A percentile compares a stretch with the other conserved stretches of the same genome.
Conservation (phyloP, 164 flowering plant species). For the Liquidambar formosana region DNA sequence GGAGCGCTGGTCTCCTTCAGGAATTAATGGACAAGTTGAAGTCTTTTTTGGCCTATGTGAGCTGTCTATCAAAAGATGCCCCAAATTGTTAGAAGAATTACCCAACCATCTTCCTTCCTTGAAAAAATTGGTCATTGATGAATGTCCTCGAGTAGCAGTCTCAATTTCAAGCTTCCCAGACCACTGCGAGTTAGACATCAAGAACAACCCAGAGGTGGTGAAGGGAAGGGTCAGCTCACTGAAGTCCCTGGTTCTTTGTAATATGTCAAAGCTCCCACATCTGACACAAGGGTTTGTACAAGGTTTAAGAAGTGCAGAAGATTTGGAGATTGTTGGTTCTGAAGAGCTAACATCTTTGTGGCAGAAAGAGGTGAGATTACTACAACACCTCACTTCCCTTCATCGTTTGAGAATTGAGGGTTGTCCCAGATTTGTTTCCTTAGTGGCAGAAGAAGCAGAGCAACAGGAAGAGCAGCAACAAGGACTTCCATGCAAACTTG, state of each 20-base stretch:
- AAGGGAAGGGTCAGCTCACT: not conserved
- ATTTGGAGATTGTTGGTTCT: too few species aligned
- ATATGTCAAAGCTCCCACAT: too few species aligned
- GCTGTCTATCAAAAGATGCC: conserved; percentile 10
- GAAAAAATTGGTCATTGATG: not conserved
- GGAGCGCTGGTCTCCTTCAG: conserved; percentile 3
- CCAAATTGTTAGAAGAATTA: conserved; percentile 3
- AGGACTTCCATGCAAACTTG: too few species aligned
- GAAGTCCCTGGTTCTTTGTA: not conserved
- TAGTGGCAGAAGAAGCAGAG: too few species aligned
- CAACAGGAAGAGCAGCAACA: too few species aligned
- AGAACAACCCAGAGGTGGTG: not conserved
- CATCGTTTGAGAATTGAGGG: not conserved
- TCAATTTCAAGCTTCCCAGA: not conserved
- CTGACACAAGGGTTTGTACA: too few species aligned
- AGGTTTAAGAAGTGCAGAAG: too few species aligned
- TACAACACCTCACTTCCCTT: too few species aligned
- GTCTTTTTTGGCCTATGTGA: conserved; percentile 8
- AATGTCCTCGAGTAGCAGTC: not conserved
- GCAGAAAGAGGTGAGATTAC: too few species aligned
- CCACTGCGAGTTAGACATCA: not conserved
- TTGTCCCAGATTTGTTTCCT: not conserved
- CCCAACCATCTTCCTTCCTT: conserved; percentile 8
- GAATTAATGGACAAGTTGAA: not conserved
- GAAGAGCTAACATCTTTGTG: too few species aligned